Evolutionary conservation across 1,284 basidiomycete genomes (phyloP), one percentile per base, ranked within the genome.

Genomic region (Cryptococcus wingfieldii): DNA sequence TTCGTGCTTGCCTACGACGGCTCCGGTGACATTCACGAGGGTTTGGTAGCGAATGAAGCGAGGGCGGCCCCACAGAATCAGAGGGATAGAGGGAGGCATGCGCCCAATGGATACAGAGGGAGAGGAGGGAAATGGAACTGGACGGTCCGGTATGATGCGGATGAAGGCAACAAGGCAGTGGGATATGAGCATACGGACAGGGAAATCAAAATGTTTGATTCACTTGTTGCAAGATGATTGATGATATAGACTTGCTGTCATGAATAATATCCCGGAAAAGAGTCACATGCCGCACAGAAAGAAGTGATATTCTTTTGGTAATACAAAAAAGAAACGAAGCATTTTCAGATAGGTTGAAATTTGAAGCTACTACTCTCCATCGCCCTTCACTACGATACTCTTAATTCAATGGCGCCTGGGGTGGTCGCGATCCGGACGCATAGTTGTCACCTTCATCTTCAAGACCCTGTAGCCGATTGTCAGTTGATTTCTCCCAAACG

Each of bases 1-100:
- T 77, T 77, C 51, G 70, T 74, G 10, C 50, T 76, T 9, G 67
- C 74, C 1, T 77, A 74, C 47, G 75, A 78, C 43, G 64, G 63
- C 5, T 45, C 48, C 1, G 72, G 71, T 12, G 55, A 59, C 5
- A 31, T 16, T 4, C 31, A 19, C 3, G 63, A 63, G 9, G 69
- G 67, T 0, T 14, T 74, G 18, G 51, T 68, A 2, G 25, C 46
- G 4, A 27, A 34, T 2, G 50, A 56, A 12, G 64, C 62, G 14
- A 60, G 63, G 45, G 58, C 59, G 18, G 23, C 23, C 14, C 13
- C 23, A 14, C n/a, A 19, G 25, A 53, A 42, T 44, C 38, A 59
- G 37, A 53, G 55, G 38, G 47, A 52, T 42, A 51, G 60, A 61
- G 52, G 50, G 23, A 53, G 50, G 48, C 59, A 65, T n/a, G 60